Conservation (phyloP, 1,284 basidiomycete species). For the Papiliotrema terrestris region DNA sequence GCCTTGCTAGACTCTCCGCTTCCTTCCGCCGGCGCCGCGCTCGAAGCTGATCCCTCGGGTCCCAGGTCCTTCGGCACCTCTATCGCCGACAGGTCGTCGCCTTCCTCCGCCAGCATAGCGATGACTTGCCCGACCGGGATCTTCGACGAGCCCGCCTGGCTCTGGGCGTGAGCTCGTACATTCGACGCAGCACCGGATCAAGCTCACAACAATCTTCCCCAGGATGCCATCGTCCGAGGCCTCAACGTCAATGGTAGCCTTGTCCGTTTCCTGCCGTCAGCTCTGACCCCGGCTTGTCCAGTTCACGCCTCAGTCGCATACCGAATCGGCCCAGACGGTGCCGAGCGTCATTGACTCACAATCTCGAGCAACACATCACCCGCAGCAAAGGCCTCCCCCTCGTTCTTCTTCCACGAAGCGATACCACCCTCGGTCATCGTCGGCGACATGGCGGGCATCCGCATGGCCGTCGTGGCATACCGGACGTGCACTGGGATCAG, state of each 20-base stretch:
- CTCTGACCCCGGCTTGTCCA: background rate
- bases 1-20: background rate
- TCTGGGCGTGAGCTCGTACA: background rate
- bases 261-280: conserved; percentile 83
- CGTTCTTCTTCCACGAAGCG: conserved; percentile 84
- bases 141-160: conserved; percentile 26
- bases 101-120: conserved; percentile 92
- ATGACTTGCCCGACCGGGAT: conserved; percentile 84
- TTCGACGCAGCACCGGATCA: background rate
- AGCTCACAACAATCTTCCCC: conserved; percentile 78
- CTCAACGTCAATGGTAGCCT: conserved; percentile 99
- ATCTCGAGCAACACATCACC: conserved; percentile 94
- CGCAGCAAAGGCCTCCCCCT: conserved; percentile 76
- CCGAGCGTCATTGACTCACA: no score
- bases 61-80: conserved; percentile 61
- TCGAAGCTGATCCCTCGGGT: conserved; percentile 30
- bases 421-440: conserved; percentile 99
- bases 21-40: no score
- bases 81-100: conserved; percentile 86
- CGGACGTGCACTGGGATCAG: conserved; percentile 40
- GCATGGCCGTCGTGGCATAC: conserved; percentile 64
- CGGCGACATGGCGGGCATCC: conserved; percentile 96
- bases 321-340: no score
- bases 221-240: conserved; percentile 93
- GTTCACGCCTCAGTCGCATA: background rate